Evolutionary conservation across 768 basidiomycete species (phyloP).

Genomic region (Suillus decipiens): DNA sequence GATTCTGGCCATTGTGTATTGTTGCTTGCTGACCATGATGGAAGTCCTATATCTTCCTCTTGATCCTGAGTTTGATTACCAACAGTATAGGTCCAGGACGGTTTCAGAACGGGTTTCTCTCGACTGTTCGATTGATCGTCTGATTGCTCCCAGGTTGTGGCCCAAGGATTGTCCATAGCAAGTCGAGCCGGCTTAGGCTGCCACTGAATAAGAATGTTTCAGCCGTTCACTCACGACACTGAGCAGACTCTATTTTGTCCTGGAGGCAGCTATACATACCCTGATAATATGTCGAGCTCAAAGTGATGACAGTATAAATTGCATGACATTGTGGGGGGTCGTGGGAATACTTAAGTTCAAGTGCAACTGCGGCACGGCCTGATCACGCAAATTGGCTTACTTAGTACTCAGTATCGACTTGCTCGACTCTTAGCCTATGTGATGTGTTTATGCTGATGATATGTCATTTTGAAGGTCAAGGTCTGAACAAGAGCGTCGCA

Average conservation of each 20-base stretch:
- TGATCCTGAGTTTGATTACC: slow-evolving; percentile 28
- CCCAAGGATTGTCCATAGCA: slow-evolving; percentile 77
- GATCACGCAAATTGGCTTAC: background rate
- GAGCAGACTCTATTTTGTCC: background rate
- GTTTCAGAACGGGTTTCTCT: slow-evolving; percentile 8
- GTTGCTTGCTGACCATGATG: slow-evolving; percentile 56
- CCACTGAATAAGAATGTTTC: background rate
- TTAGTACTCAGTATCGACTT: background rate
- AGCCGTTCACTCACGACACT: background rate
- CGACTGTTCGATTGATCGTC: slow-evolving; percentile 25
- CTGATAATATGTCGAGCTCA: background rate
- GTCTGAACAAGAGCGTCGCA: background rate
- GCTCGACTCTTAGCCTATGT: background rate
- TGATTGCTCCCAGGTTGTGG: slow-evolving; percentile 66
- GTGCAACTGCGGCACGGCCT: too few species aligned
- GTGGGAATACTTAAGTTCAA: background rate
- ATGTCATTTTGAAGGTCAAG: background rate
- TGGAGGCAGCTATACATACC: background rate
- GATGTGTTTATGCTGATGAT: background rate
- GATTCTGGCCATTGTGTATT: slow-evolving; percentile 51
- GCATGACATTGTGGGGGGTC: background rate
- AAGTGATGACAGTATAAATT: background rate
- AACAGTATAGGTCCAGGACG: slow-evolving; percentile 13
- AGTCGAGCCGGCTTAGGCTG: background rate
- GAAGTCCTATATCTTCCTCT: slow-evolving; percentile 57